Conservation (phyloP, 2,329 filamentous ascomycete genomes). For the Zymoseptoria brevis region DNA sequence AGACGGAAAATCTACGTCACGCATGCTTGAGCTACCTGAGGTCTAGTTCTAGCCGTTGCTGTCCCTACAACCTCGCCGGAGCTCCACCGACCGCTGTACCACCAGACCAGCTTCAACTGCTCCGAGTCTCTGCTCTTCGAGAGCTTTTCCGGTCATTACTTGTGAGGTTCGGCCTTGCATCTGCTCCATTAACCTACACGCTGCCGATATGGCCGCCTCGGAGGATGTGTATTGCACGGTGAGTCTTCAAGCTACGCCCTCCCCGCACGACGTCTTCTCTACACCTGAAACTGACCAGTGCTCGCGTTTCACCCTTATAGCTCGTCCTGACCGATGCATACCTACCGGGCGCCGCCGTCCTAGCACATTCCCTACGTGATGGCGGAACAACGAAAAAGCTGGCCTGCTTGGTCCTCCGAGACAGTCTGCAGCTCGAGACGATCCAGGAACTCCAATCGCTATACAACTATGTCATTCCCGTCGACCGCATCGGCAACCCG, state of each 20-base stretch:
- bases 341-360: conserved; percentile 84
- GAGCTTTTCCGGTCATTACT: not conserved
- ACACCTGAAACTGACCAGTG: conserved; percentile 4
- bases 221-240: conserved; percentile 62
- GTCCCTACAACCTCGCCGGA: too few relatives aligned
- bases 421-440: conserved; percentile 66
- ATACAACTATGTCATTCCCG: conserved; percentile 83
- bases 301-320: conserved; percentile 41
- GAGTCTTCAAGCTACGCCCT: conserved; percentile 20
- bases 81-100: not conserved
- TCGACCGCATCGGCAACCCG: conserved; percentile 68
- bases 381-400: conserved; percentile 78
- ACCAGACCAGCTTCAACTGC: not conserved
- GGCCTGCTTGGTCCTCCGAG: conserved; percentile 72
- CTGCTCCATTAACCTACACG: not conserved
- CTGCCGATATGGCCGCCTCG: conserved; percentile 22
- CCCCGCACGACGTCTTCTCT: not conserved
- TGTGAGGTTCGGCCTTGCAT: not conserved
- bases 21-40: too few relatives aligned
- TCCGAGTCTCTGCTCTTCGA: not conserved
- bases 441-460: conserved; percentile 73
- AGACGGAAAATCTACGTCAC: too few relatives aligned
- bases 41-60: too few relatives aligned
- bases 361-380: conserved; percentile 92
- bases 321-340: conserved; percentile 89